Conservation (phyloP, 768 basidiomycete genomes). For the Lentinula edodes region DNA sequence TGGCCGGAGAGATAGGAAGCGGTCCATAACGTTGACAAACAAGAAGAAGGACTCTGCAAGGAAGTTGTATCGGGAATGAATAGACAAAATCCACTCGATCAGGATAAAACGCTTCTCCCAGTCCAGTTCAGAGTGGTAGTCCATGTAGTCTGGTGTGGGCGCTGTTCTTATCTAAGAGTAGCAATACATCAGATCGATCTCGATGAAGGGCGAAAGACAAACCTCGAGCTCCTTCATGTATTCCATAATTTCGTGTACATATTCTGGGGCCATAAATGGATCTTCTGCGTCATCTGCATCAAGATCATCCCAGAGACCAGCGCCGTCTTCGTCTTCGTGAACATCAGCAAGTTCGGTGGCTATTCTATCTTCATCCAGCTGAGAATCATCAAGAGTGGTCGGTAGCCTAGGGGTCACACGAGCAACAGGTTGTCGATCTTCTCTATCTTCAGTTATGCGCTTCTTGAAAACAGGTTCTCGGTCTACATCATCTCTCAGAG, state of each 20-base stretch:
- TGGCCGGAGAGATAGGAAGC: conserved; percentile 68
- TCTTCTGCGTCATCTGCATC: conserved; percentile 92
- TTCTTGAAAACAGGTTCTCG: conserved; percentile 61
- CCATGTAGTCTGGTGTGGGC: conserved; percentile 95
- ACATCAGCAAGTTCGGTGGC: conserved; percentile 37
- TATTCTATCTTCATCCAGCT: conserved; percentile 40
- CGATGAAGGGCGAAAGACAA: conserved; percentile 14
- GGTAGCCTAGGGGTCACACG: conserved; percentile 28
- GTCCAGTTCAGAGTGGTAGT: conserved; percentile 85
- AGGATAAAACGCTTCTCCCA: conserved; percentile 97
- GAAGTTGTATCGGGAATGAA: conserved; percentile 88
- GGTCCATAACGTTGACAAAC: conserved; percentile 87
- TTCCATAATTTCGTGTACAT: conserved; percentile 88
- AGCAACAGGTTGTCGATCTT: conserved; percentile 26
- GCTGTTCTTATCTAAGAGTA: conserved; percentile 61
- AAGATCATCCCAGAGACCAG: conserved; percentile 84
- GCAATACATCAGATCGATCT: conserved; percentile 7
- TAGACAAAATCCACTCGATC: conserved; percentile 94
- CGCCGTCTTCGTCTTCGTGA: conserved; percentile 55
- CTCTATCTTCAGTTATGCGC: conserved; percentile 45
- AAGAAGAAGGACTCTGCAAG: conserved; percentile 95
- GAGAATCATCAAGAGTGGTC: conserved; percentile 27
- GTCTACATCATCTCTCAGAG: conserved; percentile 36
- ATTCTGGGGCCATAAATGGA: conserved; percentile 96
- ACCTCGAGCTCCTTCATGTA: conserved; percentile 92